Base-by-base conservation (phyloP, 176 grass and related monocot genomes). In the Carex parvula region DNA sequence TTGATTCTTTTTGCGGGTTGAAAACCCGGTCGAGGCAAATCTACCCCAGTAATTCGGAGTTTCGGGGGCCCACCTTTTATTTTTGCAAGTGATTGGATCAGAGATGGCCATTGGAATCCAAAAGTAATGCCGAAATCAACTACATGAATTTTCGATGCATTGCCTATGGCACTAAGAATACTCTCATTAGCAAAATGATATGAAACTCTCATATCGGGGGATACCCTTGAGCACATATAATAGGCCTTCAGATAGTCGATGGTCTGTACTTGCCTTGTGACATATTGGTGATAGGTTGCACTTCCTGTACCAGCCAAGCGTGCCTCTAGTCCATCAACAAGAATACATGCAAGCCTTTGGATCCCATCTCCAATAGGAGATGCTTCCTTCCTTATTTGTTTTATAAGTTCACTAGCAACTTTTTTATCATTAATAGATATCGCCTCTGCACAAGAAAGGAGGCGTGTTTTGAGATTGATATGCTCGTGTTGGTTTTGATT, bases 281-380 rank as follows among this genome's bases (percentile, higher is more conserved):
- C 54, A 29, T 74, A 70, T 10, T 62, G 85, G 32, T 30, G 42
- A 60, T 88, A 88, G 6, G 89, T 46, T 17, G 71, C 84, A 30
- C 50, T 85, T 41, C 90, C 88, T 6, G 46, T 85, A 66, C 92
- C 92, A 39, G 58, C 81, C 86, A 94, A 84, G 29, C 90, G 88
- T 18, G 92, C 90, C 84, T 94, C 88, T 6, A 94, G 92, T 39
- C 64, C 86, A 66, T 90, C 78, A 8, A 61, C 92, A 60, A 94
- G 84, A 30, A 85, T 82, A 57, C 81, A 48, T 53, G 90, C 92
- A 56, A 92, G 60, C 58, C 90, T 89, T 70, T 92, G 85, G 59
- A 70, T 72, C 29, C 63, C 77, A 85, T 94, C 84, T 67, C 92
- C 90, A 26, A 86, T 18, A 22, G 85, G 74, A 5, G 83, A 91